A percentile compares a stretch with the other conserved stretches of the same genome.
Conservation (phyloP, 768 basidiomycete genomes). For the Mycena rosella region DNA sequence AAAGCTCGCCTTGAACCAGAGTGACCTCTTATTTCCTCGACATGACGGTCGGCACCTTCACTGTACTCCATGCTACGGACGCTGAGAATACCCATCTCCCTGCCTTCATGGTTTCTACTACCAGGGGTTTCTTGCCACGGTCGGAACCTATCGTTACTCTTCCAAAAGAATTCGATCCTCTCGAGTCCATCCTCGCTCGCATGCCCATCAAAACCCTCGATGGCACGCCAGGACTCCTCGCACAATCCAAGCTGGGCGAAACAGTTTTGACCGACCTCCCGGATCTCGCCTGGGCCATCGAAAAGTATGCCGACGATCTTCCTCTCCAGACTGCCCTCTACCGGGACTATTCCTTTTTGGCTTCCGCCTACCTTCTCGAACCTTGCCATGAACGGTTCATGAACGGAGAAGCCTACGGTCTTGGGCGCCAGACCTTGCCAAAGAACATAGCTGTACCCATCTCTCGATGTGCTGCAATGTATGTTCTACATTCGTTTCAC, state of each 20-base stretch:
- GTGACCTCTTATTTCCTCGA: not conserved
- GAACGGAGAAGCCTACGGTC: slow-evolving; percentile 43
- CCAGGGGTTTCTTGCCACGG: slow-evolving; percentile 42
- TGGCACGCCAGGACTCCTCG: slow-evolving; percentile 47
- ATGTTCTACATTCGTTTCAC: slow-evolving; percentile 13
- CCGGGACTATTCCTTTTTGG: slow-evolving; percentile 46
- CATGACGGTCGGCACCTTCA: slow-evolving; percentile 34
- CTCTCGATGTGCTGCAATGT: slow-evolving; percentile 42
- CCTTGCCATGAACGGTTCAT: slow-evolving; percentile 44
- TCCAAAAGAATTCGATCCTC: slow-evolving; percentile 40
- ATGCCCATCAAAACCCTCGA: slow-evolving; percentile 47
- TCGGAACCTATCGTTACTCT: slow-evolving; percentile 44
- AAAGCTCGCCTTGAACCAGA: not conserved
- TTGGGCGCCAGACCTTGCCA: slow-evolving; percentile 43
- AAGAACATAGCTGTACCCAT: slow-evolving; percentile 44
- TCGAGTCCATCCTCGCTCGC: slow-evolving; percentile 45
- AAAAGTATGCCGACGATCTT: slow-evolving; percentile 39
- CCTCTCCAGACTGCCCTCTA: slow-evolving; percentile 43
- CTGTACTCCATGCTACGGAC: slow-evolving; percentile 33
- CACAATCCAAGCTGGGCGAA: slow-evolving; percentile 43
- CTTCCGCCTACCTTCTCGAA: slow-evolving; percentile 49
- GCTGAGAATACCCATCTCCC: slow-evolving; percentile 35
- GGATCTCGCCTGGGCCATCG: slow-evolving; percentile 39
- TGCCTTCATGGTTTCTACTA: slow-evolving; percentile 42
- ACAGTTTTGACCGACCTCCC: slow-evolving; percentile 44